Evolutionary conservation across 768 basidiomycete species (phyloP).

Genomic region (Mycena vulgaris): DNA sequence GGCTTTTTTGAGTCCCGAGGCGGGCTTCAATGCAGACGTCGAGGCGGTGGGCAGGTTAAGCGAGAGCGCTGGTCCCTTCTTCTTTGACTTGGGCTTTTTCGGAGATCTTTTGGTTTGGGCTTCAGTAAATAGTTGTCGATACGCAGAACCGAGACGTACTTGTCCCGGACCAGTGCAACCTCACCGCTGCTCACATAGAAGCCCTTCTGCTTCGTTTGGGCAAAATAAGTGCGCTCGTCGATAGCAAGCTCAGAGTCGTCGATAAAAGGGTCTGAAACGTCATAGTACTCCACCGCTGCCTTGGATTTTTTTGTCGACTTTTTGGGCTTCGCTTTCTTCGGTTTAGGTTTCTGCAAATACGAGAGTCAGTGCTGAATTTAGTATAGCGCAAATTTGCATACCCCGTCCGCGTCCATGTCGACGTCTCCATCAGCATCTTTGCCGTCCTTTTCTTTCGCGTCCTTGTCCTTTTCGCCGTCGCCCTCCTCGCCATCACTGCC

Average conservation of each 20-base stretch:
- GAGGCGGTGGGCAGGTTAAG: constrained; percentile 37
- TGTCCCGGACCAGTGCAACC: constrained; percentile 89
- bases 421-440: constrained; percentile 38
- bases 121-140: constrained; percentile 1
- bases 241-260: constrained; percentile 95
- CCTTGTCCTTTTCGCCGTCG: constrained; percentile 41
- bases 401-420: constrained; percentile 36
- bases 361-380: neutral
- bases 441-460: constrained; percentile 15
- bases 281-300: constrained; percentile 84
- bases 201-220: constrained; percentile 92
- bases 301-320: constrained; percentile 45
- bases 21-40: constrained; percentile 29
- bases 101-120: constrained; percentile 63
- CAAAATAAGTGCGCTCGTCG: constrained; percentile 93
- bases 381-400: neutral
- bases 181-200: constrained; percentile 94
- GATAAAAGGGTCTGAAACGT: constrained; percentile 93
- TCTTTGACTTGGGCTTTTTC: constrained; percentile 79
- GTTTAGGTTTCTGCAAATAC: constrained; percentile 48
- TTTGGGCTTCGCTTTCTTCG: constrained; percentile 51
- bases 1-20: constrained; percentile 37
- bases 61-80: constrained; percentile 45
- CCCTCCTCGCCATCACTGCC: constrained; percentile 66
- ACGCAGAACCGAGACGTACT: constrained; percentile 51